Evolutionary conservation across 768 basidiomycete genomes (phyloP).

Genomic region (Suillus ampliporus): DNA sequence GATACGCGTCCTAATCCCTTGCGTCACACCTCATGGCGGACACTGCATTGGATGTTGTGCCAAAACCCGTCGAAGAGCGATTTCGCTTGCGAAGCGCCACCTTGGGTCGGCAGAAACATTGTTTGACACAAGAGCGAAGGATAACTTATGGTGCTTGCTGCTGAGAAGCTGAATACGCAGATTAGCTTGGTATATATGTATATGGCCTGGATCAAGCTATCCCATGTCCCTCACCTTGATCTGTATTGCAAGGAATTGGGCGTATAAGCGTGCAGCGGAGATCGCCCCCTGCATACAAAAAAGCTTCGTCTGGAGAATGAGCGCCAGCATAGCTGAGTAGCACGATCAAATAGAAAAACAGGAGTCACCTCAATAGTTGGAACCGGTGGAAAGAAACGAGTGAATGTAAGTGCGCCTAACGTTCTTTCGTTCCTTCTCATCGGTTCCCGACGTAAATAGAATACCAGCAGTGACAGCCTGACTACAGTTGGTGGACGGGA

Average conservation of each 20-base stretch:
- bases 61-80: background rate
- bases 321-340: background rate
- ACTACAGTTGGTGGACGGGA: too few species aligned
- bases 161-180: background rate
- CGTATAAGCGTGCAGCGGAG: background rate
- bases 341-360: background rate
- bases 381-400: too few species aligned
- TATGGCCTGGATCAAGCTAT: too few species aligned
- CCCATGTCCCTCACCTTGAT: background rate
- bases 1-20: too few species aligned
- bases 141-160: background rate
- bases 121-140: background rate
- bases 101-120: background rate
- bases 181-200: background rate
- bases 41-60: background rate
- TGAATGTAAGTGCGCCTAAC: background rate
- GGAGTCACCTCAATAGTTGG: background rate
- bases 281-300: constrained; percentile 3
- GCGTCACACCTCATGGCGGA: background rate
- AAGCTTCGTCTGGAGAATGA: constrained; percentile 1
- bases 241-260: constrained; percentile 3
- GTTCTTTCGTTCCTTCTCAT: background rate
- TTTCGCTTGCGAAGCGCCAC: background rate
- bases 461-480: background rate
- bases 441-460: background rate